Percentiles rank a stretch among this genome's conserved stretches.
These are phyloP conservation scores for Amphibolis antarctica DNA, from an alignment of 106 monocot genomes.

Conservation along the genomic window DNA sequence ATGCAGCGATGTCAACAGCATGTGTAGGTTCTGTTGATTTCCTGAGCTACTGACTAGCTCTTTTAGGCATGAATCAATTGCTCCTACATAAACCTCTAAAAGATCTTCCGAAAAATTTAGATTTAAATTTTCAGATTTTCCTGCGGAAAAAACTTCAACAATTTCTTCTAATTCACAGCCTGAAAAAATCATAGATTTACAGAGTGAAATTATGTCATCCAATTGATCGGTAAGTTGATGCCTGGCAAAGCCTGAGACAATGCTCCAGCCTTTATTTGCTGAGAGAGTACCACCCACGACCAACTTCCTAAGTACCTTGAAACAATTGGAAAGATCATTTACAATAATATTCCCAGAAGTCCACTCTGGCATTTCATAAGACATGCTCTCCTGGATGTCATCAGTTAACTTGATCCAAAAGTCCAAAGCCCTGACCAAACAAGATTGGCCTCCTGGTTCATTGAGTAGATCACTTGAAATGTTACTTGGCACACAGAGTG, in stretches of 20 bases:
- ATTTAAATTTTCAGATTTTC: constrained; percentile 4
- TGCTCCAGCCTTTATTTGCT: constrained; percentile 46
- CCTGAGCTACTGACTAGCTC: constrained; percentile 16
- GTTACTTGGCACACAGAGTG: constrained; percentile 33
- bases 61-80: constrained; percentile 24
- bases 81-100: constrained; percentile 33
- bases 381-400: constrained; percentile 17
- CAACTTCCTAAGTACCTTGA: constrained; percentile 36
- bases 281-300: constrained; percentile 46
- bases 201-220: constrained; percentile 27
- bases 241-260: constrained; percentile 29
- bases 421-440: constrained; percentile 28
- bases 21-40: constrained; percentile 27
- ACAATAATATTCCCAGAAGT: constrained; percentile 10
- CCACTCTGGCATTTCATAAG: background rate
- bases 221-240: constrained; percentile 15
- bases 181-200: constrained; percentile 52
- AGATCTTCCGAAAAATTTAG: constrained; percentile 19
- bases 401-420: constrained; percentile 65
- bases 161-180: constrained; percentile 50
- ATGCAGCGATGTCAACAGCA: constrained; percentile 61
- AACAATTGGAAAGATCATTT: constrained; percentile 23
- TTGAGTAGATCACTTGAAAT: constrained; percentile 15
- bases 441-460: constrained; percentile 31
- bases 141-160: constrained; percentile 30